These are phyloP conservation scores for Erodium trifolium DNA, from an alignment of 441 rosid species.

Conservation along the genomic window DNA sequence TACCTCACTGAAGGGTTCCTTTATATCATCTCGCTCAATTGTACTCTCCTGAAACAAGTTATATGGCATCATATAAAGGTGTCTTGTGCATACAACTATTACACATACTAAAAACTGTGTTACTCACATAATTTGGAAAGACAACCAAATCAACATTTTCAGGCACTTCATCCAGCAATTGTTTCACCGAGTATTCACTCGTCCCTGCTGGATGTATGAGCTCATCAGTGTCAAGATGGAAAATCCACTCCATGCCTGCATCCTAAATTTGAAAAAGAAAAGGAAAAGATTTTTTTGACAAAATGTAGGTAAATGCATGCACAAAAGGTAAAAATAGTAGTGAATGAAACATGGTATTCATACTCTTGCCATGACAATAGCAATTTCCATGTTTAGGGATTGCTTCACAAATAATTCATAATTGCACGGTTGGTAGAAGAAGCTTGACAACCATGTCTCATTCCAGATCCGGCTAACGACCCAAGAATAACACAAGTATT, in stretches of 20 bases:
- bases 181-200: constrained; percentile 71
- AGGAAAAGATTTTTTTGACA: too few species aligned
- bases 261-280: too few species aligned
- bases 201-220: constrained; percentile 19
- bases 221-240: constrained; percentile 93
- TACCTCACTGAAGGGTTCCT: constrained; percentile 88
- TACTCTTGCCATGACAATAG: too few species aligned
- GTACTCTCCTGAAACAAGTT: constrained; percentile 64
- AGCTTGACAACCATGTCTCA: too few species aligned
- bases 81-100: not conserved
- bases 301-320: too few species aligned
- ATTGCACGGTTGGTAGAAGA: too few species aligned
- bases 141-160: constrained; percentile 57
- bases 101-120: constrained; percentile 6
- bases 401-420: too few species aligned
- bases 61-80: not conserved
- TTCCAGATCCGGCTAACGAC: too few species aligned
- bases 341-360: too few species aligned
- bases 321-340: too few species aligned
- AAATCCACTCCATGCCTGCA: constrained; percentile 69
- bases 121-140: constrained; percentile 87
- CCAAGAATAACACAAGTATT: too few species aligned
- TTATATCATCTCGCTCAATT: constrained; percentile 69
- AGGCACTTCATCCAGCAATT: constrained; percentile 55
- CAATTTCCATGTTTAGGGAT: too few species aligned